Evolutionary conservation across 371 early-diverging fungal genomes (phyloP).

Genomic region (Conidiobolus incongruus): DNA sequence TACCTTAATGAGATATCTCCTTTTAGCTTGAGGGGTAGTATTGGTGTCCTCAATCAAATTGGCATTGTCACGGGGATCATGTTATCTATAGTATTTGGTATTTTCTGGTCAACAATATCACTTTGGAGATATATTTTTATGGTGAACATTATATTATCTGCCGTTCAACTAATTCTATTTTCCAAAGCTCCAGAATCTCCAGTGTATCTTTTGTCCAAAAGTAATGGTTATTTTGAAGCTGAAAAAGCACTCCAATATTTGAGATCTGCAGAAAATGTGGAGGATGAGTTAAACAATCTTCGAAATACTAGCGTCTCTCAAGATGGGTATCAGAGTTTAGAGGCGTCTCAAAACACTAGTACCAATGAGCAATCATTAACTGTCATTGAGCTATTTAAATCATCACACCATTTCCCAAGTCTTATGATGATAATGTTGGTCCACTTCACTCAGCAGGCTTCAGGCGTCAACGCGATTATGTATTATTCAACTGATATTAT

Average conservation of each 20-base stretch:
- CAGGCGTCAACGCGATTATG: conserved; percentile 85
- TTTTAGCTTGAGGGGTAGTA: conserved; percentile 36
- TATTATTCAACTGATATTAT: conserved; percentile 67
- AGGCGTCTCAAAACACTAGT: no score
- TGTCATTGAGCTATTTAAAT: no score
- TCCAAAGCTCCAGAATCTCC: conserved; percentile 65
- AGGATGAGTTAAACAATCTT: conserved; percentile 39
- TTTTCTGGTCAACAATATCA: conserved; percentile 25
- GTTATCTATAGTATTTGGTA: conserved; percentile 31
- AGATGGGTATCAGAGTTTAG: no score
- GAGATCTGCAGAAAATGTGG: conserved; percentile 26
- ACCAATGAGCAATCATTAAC: no score
- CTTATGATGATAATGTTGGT: not conserved
- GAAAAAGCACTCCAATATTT: conserved; percentile 25
- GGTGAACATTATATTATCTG: conserved; percentile 24
- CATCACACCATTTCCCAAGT: no score
- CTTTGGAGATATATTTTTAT: conserved; percentile 41
- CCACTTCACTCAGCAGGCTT: conserved; percentile 59
- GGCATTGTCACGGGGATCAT: conserved; percentile 66
- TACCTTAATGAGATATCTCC: conserved; percentile 78
- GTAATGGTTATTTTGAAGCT: conserved; percentile 24
- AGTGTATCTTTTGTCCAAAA: conserved; percentile 25
- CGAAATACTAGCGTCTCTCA: not conserved
- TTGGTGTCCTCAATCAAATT: conserved; percentile 55
- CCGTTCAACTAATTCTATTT: conserved; percentile 32